Evolutionary conservation across 139 green algal species (phyloP).

Genomic region (Chlorella ohadii): DNA sequence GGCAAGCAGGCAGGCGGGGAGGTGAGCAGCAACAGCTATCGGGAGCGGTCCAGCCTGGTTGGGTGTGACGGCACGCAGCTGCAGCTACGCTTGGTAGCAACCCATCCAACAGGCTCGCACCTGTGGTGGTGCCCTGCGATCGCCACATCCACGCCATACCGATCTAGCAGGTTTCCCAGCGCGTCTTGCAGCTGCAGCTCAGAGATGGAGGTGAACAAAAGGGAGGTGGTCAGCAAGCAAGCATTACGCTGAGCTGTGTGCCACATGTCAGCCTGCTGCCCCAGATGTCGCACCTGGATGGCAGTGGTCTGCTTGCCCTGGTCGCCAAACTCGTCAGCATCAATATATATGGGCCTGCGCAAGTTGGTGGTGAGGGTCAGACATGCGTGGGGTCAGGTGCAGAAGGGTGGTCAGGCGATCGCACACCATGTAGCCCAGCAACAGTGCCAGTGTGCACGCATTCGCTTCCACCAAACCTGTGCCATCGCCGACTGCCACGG

Average conservation of each 20-base stretch:
- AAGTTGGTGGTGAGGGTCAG: neutral
- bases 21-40: neutral
- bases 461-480: too few relatives aligned
- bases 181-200: neutral
- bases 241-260: neutral
- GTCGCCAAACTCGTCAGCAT: neutral
- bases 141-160: conserved; percentile 59
- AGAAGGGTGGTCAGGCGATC: too few relatives aligned
- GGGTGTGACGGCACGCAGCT: too few relatives aligned
- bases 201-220: neutral
- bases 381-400: too few relatives aligned
- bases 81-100: too few relatives aligned
- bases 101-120: too few relatives aligned
- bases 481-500: too few relatives aligned
- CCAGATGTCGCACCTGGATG: neutral
- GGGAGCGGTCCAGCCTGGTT: too few relatives aligned
- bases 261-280: neutral
- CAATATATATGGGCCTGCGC: neutral
- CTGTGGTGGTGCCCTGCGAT: conserved; percentile 71
- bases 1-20: neutral
- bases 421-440: too few relatives aligned
- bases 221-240: neutral
- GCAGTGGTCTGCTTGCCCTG: conserved; percentile 14
- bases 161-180: conserved; percentile 9
- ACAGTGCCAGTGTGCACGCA: too few relatives aligned